These are phyloP conservation scores for Candida bentonensis DNA, from an alignment of 805 yeast species.

Conservation along the genomic window DNA sequence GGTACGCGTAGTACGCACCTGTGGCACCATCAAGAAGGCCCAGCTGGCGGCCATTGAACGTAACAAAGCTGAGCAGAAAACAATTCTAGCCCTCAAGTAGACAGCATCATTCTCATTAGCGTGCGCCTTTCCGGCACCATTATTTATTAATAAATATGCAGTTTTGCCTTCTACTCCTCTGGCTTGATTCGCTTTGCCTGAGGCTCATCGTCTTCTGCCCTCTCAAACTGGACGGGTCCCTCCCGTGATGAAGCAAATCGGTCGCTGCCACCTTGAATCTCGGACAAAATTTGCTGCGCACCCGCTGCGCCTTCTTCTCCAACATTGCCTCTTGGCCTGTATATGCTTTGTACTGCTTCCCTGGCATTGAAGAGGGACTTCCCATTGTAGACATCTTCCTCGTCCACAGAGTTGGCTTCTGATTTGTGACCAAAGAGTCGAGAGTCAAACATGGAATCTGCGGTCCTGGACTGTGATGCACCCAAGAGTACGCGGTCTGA, in stretches of 20 bases:
- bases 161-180: background rate
- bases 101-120: background rate
- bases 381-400: conserved; percentile 44
- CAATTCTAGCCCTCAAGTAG: background rate
- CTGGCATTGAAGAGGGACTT: conserved; percentile 42
- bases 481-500: conserved; percentile 44
- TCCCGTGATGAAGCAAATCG: conserved; percentile 9
- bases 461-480: conserved; percentile 22
- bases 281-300: conserved; percentile 12
- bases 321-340: conserved; percentile 26
- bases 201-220: conserved; percentile 13
- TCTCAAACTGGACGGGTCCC: conserved; percentile 36
- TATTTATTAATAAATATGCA: background rate
- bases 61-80: conserved; percentile 17
- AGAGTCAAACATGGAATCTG: conserved; percentile 42
- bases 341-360: conserved; percentile 36
- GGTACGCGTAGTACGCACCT: conserved; percentile 50
- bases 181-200: background rate
- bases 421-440: conserved; percentile 38
- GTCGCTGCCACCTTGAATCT: conserved; percentile 12
- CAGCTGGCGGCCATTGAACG: conserved; percentile 54
- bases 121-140: background rate
- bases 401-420: conserved; percentile 19
- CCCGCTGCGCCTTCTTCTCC: conserved; percentile 16
- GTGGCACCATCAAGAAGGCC: conserved; percentile 81